phyloP scores from a whole-genome alignment of 2,329 filamentous ascomycete genomes.

The Aureobasidium melanogenum region DNA sequence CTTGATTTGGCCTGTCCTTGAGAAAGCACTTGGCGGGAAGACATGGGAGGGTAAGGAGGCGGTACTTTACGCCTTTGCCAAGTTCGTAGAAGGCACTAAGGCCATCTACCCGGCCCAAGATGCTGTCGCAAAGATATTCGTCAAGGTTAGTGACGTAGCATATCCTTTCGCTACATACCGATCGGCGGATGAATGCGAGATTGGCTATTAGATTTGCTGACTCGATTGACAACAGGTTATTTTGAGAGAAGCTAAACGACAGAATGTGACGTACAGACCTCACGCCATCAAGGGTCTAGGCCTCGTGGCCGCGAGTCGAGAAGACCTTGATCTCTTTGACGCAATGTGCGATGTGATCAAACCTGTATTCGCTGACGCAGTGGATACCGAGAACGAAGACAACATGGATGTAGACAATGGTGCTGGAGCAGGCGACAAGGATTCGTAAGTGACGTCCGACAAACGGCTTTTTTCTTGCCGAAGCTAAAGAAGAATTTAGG shows the following conservation, averaged over 20 bases:
- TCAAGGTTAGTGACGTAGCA: conserved; percentile 43
- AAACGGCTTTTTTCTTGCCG: neutral
- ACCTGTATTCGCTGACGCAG: conserved; percentile 49
- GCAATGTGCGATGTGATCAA: conserved; percentile 57
- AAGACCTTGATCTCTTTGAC: conserved; percentile 61
- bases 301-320: conserved; percentile 58
- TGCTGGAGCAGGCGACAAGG: conserved; percentile 32
- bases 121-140: conserved; percentile 55
- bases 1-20: conserved; percentile 71
- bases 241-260: conserved; percentile 80
- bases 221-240: conserved; percentile 47
- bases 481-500: neutral
- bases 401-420: conserved; percentile 60
- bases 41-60: conserved; percentile 89
- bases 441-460: conserved; percentile 19
- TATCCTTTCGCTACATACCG: neutral
- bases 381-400: conserved; percentile 44
- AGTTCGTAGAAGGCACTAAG: conserved; percentile 61
- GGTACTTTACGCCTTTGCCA: conserved; percentile 68
- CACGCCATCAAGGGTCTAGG: conserved; percentile 66
- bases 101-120: conserved; percentile 48
- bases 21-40: conserved; percentile 75
- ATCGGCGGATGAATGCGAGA: neutral
- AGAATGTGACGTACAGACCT: conserved; percentile 75
- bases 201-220: conserved; percentile 6